These are phyloP conservation scores for Albugo candida DNA, from an alignment of 352 stramenopile genomes.

Conservation along the genomic window DNA sequence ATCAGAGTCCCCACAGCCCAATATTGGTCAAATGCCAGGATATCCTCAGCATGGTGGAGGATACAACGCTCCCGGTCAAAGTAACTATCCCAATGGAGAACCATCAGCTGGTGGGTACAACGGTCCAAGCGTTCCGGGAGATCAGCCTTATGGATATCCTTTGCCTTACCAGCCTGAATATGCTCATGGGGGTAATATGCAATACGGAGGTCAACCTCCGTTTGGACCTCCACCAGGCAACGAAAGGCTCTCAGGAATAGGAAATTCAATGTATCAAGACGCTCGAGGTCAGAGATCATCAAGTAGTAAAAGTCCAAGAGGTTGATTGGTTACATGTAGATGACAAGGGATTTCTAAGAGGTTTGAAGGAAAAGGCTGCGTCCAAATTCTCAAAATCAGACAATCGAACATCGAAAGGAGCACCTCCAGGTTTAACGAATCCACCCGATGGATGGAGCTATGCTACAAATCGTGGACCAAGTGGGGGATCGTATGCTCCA, in stretches of 20 bases:
- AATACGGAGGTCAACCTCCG: slow-evolving; percentile 11
- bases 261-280: slow-evolving; percentile 90
- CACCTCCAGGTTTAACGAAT: slow-evolving; percentile 45
- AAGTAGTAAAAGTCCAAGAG: background rate
- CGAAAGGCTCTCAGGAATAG: slow-evolving; percentile 83
- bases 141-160: slow-evolving; percentile 7
- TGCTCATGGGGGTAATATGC: slow-evolving; percentile 9
- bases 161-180: slow-evolving; percentile 29
- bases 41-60: slow-evolving; percentile 22
- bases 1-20: slow-evolving; percentile 20
- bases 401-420: slow-evolving; percentile 22
- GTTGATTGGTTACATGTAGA: slow-evolving; percentile 15
- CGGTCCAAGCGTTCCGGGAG: slow-evolving; percentile 18
- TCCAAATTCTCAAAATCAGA: slow-evolving; percentile 62
- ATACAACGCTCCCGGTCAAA: slow-evolving; percentile 19
- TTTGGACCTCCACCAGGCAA: slow-evolving; percentile 23
- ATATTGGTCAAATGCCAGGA: slow-evolving; percentile 25
- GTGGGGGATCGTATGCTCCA: slow-evolving; percentile 38
- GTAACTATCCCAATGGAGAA: slow-evolving; percentile 1
- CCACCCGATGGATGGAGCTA: slow-evolving; percentile 69
- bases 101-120: slow-evolving; percentile 14
- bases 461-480: slow-evolving; percentile 65
- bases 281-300: slow-evolving; percentile 22
- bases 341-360: slow-evolving; percentile 76
- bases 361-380: slow-evolving; percentile 65